Base-by-base conservation (phyloP, 768 basidiomycete species). In the Suillus variegatus region DNA sequence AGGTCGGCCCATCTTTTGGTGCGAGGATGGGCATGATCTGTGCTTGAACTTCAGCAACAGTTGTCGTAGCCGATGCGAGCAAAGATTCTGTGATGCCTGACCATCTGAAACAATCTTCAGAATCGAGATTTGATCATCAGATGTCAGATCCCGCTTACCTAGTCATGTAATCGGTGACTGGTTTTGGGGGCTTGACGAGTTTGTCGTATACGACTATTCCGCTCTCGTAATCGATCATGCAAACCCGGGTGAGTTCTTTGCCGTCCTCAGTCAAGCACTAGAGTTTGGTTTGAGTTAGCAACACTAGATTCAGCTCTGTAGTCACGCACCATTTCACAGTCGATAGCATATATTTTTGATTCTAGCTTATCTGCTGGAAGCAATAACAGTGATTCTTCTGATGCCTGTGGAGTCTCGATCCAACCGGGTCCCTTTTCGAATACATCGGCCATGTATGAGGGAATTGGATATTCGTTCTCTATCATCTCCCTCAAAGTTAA, bases 271-370 rank as follows among this genome's bases (percentile, higher is more conserved):
- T 96, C 75, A 90, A 69, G 73, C 95, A 97, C 95, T 97, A 22
- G 32, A 8, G 8, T 28, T 2, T 49, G 20, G 22, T 41, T 16
- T 71, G 35, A 68, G 71, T 51, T 9, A 44, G 46, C 18, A 0
- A 32, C 6, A 4, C 12, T 6, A 1, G 13, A 58, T 4, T 1
- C 35, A 44, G 51, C 16, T 18, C 6, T 16, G 10, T 1, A 46
- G n/a, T 20, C 12, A 72, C 86, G 62, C 66, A 94, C 96, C 97
- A 98, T 98, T 76, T 98, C 97, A 76, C 97, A 99, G 82, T 99
- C 97, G 56, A 99, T 85, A 0, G 94, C 93, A 63, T 92, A 89
- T 32, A 97, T 85, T 65, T 80, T 82, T 5, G 84, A 81, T 54
- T 74, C 74, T n/a, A 70, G 72, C 38, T 72, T 77, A 22, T 77